phyloP scores from a whole-genome alignment of 1,284 basidiomycete genomes.

The Ceratorhiza oryzae-sativae region DNA sequence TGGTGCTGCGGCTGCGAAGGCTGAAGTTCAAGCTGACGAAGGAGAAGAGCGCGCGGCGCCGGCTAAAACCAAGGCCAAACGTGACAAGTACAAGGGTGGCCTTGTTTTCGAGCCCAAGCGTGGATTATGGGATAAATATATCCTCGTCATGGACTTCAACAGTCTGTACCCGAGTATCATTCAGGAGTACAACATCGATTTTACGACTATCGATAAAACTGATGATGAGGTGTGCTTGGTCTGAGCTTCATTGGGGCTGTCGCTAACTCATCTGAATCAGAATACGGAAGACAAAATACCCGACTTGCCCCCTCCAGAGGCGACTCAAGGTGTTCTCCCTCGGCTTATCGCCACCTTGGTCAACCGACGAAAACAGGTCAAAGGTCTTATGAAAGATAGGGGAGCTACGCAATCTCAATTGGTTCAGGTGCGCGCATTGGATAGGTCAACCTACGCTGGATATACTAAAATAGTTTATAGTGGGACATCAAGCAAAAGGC shows the following conservation, averaged over 20 bases:
- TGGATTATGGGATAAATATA: constrained; percentile 95
- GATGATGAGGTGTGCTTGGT: constrained; percentile 63
- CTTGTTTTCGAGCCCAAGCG: constrained; percentile 97
- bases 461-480: constrained; percentile 52
- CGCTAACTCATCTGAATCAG: constrained; percentile 52
- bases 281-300: constrained; percentile 86
- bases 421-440: constrained; percentile 69
- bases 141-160: constrained; percentile 99
- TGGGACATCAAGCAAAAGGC: constrained; percentile 98
- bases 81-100: constrained; percentile 98
- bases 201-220: constrained; percentile 88
- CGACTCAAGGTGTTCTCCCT: constrained; percentile 88
- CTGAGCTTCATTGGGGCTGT: constrained; percentile 25
- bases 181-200: constrained; percentile 99
- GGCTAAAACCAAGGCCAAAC: constrained; percentile 71
- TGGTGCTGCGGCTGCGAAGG: constrained; percentile 60
- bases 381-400: constrained; percentile 94
- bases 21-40: constrained; percentile 70
- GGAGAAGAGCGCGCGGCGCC: constrained; percentile 52
- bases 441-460: neutral
- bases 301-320: constrained; percentile 79
- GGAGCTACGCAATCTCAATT: constrained; percentile 76
- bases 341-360: constrained; percentile 96
- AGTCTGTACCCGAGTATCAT: constrained; percentile 99
- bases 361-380: constrained; percentile 87